Evolutionary conservation across 2,329 filamentous ascomycete genomes (phyloP).

Genomic region (Cladosporium sp.): DNA sequence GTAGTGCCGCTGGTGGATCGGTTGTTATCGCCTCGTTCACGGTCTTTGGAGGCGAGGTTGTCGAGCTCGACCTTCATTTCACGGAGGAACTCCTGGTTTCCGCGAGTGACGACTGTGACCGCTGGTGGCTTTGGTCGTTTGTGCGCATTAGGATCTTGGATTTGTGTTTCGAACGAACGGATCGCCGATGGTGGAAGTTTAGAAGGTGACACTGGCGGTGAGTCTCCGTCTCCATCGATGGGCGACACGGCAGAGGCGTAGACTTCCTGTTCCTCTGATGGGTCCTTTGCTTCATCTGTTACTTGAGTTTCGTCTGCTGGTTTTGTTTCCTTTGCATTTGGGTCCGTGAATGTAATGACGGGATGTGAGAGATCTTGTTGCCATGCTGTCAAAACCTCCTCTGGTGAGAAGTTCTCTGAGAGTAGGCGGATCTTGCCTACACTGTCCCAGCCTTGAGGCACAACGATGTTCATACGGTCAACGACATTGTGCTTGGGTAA

Average conservation of each 20-base stretch:
- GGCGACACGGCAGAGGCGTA: constrained; percentile 24
- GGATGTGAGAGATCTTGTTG: constrained; percentile 24
- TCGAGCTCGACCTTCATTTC: constrained; percentile 57
- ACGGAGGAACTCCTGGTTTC: constrained; percentile 33
- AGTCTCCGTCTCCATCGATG: constrained; percentile 19
- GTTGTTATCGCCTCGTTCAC: constrained; percentile 40
- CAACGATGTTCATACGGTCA: constrained; percentile 66
- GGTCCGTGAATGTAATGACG: constrained; percentile 40
- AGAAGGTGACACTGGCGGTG: constrained; percentile 15
- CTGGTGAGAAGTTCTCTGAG: constrained; percentile 87
- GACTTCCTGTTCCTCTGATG: constrained; percentile 22
- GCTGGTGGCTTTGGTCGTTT: constrained; percentile 23
- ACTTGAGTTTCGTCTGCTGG: constrained; percentile 25
- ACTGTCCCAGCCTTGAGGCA: constrained; percentile 97
- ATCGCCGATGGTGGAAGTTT: constrained; percentile 26
- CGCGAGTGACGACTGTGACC: constrained; percentile 31
- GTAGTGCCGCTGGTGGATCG: background rate
- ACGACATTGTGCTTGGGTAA: constrained; percentile 61
- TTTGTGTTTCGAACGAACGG: constrained; percentile 26
- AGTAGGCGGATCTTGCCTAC: constrained; percentile 96
- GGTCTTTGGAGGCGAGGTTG: constrained; percentile 65
- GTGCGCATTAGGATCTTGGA: constrained; percentile 31
- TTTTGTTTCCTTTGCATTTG: constrained; percentile 39
- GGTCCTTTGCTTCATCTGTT: constrained; percentile 22
- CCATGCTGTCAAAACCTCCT: constrained; percentile 81